Percentiles rank a stretch among this genome's conserved stretches.
These are phyloP conservation scores for Apophysomyces ossiformis DNA, from an alignment of 371 early-diverging fungal genomes.

Conservation along the genomic window DNA sequence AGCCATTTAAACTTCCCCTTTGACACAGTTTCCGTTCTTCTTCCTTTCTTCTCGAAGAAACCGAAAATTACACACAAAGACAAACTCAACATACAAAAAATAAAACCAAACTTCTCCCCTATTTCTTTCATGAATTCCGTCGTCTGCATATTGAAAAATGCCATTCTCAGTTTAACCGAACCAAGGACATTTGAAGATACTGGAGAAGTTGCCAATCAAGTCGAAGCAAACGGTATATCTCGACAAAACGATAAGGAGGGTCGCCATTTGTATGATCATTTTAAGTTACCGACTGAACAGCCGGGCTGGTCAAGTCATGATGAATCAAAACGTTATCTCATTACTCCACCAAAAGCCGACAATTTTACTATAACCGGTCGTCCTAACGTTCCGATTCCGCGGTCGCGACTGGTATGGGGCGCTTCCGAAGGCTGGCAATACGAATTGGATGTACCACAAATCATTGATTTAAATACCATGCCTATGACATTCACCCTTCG, in stretches of 20 bases:
- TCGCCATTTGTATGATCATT: not conserved
- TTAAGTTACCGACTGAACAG: not conserved
- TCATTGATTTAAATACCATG: not conserved
- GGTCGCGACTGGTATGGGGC: not conserved
- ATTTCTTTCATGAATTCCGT: not conserved
- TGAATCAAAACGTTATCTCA: not conserved
- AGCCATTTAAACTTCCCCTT: too few relatives aligned
- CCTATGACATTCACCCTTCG: not conserved
- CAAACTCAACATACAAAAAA: not conserved
- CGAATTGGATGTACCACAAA: not conserved
- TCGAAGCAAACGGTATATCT: not conserved
- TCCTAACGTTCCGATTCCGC: not conserved
- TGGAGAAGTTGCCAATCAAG: not conserved
- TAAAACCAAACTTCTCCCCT: not conserved
- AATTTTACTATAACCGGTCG: not conserved
- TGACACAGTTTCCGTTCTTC: too few relatives aligned
- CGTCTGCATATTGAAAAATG: not conserved
- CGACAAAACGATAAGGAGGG: not conserved
- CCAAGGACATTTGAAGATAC: not conserved
- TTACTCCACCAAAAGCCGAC: not conserved
- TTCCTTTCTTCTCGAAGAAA: not conserved
- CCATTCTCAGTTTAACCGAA: not conserved
- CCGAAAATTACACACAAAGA: not conserved
- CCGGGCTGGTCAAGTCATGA: not conserved
- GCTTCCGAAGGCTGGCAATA: conserved; percentile 2